Evolutionary conservation across 176 grass and related monocot species (phyloP), one percentile per base, ranked within the genome.

Genomic region (Urochloa ruziziensis): DNA sequence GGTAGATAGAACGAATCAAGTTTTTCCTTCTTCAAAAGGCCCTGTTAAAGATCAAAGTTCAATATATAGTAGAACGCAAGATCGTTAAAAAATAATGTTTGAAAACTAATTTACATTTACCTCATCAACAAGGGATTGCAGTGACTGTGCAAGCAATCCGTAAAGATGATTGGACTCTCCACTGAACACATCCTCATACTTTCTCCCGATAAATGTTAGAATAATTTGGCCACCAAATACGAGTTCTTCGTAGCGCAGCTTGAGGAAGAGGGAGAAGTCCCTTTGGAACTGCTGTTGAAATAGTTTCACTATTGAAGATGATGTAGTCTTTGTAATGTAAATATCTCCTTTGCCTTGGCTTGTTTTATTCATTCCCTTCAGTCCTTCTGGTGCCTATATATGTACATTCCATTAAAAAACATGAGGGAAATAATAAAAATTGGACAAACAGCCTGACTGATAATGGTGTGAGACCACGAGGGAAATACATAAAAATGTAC

Each of bases 231-330:
- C 91, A 5, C 79, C 60, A 13, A 19, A 0, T 4, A 34, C 67
- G 7, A 94, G 78, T 75, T 94, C 92, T 21, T 78, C 29, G 0
- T 16, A 52, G 5, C 91, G 91, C 7, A 79, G 21, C 51, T 57
- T 39, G 62, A 94, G 88, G 28, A 94, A 94, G 5, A 46, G 36
- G 0, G 78, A 83, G 18, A 91, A 88, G 24, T 88, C 91, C 1
- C 61, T 88, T 3, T 24, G 1, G 28, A 86, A 91, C 43, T 77
- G 85, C 5, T 86, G 10, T 33, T 80, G 82, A 49, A 84, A 94
- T 1, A 56, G 48, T 25, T 80, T 59, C 15, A 80, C 73, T 4
- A 86, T 56, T 1, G 57, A 30, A 9, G 62, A 62, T 0, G 88
- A 79, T 2, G 78, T 84, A 11, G 82, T 80, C 43, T 29, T 80